phyloP scores from a whole-genome alignment of 2,329 filamentous ascomycete genomes.

The Botrytis paeoniae region DNA sequence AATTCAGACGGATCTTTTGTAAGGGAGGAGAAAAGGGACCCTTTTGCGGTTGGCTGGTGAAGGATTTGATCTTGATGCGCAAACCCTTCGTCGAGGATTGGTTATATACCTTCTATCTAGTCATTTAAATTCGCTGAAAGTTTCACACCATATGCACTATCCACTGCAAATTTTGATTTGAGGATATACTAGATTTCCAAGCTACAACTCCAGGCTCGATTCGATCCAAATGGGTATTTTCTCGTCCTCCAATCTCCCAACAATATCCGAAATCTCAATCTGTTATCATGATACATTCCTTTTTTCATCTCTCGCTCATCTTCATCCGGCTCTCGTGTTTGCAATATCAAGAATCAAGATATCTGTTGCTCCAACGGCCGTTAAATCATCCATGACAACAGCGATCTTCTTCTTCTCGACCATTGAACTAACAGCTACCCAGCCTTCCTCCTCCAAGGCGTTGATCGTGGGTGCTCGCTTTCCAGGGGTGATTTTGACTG shows the following conservation, averaged over 20 bases:
- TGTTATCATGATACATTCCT: background rate
- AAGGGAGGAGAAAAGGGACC: background rate
- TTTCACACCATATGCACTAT: background rate
- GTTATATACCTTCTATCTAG: background rate
- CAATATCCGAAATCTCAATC: background rate
- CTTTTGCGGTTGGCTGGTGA: conserved; percentile 3
- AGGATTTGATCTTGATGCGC: background rate
- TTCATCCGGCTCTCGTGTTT: conserved; percentile 35
- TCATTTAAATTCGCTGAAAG: background rate
- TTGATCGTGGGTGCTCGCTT: conserved; percentile 92
- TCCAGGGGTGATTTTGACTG: conserved; percentile 79
- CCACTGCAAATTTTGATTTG: background rate
- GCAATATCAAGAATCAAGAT: conserved; percentile 39
- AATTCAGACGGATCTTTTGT: background rate
- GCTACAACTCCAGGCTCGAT: background rate
- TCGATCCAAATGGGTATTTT: conserved; percentile 11
- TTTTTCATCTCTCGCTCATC: background rate
- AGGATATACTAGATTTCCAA: conserved; percentile 2
- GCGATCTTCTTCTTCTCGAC: conserved; percentile 39
- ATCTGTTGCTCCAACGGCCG: conserved; percentile 36
- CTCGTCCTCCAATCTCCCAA: background rate
- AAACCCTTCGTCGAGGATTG: background rate
- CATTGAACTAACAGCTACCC: conserved; percentile 33
- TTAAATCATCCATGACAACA: conserved; percentile 38
- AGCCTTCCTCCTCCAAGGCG: conserved; percentile 52